phyloP scores from a whole-genome alignment of 2,329 filamentous ascomycete species.

The Xylaria sp. region DNA sequence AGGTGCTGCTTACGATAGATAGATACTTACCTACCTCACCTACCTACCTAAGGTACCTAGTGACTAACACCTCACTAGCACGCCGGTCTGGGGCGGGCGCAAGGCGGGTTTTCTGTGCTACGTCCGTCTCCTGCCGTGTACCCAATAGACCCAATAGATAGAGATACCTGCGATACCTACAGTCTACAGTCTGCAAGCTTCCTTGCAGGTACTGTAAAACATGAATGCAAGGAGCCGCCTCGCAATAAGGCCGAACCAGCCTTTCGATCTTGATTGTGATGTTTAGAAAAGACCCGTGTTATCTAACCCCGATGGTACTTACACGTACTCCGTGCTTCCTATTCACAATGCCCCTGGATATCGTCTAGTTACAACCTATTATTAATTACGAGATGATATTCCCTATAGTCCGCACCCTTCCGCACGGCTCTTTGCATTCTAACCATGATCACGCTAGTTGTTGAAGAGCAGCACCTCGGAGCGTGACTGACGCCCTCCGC shows the following conservation, averaged over 20 bases:
- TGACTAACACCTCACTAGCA: slow-evolving; percentile 14
- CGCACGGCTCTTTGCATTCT: background rate
- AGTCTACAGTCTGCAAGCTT: background rate
- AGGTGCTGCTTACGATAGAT: slow-evolving; percentile 12
- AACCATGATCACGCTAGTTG: slow-evolving; percentile 22
- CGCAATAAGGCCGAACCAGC: background rate
- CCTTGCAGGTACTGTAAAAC: background rate
- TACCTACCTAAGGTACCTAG: no score
- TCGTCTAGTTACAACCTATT: background rate
- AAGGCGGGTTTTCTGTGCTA: slow-evolving; percentile 11
- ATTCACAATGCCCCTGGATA: background rate
- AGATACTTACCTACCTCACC: no score
- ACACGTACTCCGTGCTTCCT: background rate
- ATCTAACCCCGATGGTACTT: background rate
- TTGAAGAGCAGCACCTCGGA: background rate
- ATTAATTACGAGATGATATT: background rate
- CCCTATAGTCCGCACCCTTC: background rate
- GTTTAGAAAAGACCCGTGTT: background rate
- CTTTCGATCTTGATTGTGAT: background rate
- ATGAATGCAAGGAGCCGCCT: background rate
- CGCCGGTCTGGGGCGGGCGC: slow-evolving; percentile 1
- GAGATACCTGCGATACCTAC: no score
- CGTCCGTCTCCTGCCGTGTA: background rate
- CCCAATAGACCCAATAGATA: no score
- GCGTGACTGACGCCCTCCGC: slow-evolving; percentile 9